Evolutionary conservation across 2,329 filamentous ascomycete species (phyloP), one percentile per base, ranked within the genome.

Genomic region (Aureobasidium subglaciale): DNA sequence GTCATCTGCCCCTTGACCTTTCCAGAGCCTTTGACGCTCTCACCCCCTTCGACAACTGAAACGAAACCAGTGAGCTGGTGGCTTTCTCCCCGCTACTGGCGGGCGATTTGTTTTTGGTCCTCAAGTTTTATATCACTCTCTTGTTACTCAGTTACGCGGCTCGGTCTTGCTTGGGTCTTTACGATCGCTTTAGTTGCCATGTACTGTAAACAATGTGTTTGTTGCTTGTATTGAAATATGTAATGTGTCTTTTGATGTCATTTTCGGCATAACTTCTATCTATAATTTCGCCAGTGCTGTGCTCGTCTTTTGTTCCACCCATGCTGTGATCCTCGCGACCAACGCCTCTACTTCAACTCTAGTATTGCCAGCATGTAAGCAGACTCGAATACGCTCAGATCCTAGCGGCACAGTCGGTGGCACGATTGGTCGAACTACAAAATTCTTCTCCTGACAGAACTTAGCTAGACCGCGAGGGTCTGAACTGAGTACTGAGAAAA

Each of bases 361-460:
- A 0, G 80, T 84, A 59, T 88, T 89, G 0, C 78, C 81, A 0
- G 84, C 82, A 67, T 89, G 86, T 2, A 89, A 65, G 66, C 85
- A 88, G 0, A 89, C 73, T 8, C 86, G 72, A 0, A 88, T 79
- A 10, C 86, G 73, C 64, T 87, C 83, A 5, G 73, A 79, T 0
- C 85, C 84, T 2, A 65, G 68, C 0, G 84, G 83, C 2, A 89
- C 84, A 0, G 85, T 88, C 0, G 86, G 86, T 1, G 83, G 75
- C 57, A 88, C 82, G 15, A 88, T 86, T 0, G 84, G 77, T 2
- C 85, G 75, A 0, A 87, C 80, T 40, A 84, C 72, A 55, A 81
- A 83, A 0, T 83, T 82, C 0, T 69, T 66, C 3, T 72, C 62
- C 67, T 88, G 85, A 55, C 85, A 87, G 55, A 77, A 71, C 1